Conservation (phyloP, 306 rosid genomes). For the Luffa aegyptiaca region DNA sequence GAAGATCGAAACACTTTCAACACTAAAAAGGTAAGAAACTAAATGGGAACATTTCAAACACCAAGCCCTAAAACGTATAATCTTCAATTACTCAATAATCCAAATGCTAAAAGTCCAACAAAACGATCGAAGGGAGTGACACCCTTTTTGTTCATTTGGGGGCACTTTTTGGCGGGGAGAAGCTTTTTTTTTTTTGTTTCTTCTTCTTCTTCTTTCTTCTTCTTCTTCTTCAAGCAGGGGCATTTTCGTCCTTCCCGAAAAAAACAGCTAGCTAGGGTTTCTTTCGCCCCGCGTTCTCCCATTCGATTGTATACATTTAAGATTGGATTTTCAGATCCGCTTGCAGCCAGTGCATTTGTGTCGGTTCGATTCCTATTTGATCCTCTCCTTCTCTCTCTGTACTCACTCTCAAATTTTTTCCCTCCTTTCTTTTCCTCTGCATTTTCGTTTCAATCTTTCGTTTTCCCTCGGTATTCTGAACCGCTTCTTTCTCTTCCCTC, state of each 20-base stretch:
- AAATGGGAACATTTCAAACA: no score
- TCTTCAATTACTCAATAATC: background rate
- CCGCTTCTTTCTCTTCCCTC: background rate
- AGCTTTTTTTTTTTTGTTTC: no score
- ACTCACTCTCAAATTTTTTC: background rate
- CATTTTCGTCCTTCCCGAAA: conserved; percentile 16
- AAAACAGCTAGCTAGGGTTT: conserved; percentile 58
- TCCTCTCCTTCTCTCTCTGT: background rate
- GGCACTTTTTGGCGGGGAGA: conserved; percentile 42
- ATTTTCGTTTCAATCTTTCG: conserved; percentile 4
- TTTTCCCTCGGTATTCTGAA: background rate
- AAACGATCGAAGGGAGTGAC: background rate
- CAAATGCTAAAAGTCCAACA: background rate
- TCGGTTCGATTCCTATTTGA: conserved; percentile 29
- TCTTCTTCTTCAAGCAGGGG: conserved; percentile 32
- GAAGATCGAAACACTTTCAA: no score
- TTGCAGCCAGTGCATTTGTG: conserved; percentile 56
- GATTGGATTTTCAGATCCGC: conserved; percentile 33
- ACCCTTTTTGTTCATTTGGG: conserved; percentile 33
- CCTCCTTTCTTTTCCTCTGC: background rate
- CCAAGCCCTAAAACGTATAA: background rate
- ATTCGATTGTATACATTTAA: conserved; percentile 37
- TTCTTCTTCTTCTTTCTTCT: no score
- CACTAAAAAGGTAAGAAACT: background rate
- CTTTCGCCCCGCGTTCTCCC: background rate